Base-by-base conservation (phyloP, 169 alveolate species). In the Neospora caninum region DNA sequence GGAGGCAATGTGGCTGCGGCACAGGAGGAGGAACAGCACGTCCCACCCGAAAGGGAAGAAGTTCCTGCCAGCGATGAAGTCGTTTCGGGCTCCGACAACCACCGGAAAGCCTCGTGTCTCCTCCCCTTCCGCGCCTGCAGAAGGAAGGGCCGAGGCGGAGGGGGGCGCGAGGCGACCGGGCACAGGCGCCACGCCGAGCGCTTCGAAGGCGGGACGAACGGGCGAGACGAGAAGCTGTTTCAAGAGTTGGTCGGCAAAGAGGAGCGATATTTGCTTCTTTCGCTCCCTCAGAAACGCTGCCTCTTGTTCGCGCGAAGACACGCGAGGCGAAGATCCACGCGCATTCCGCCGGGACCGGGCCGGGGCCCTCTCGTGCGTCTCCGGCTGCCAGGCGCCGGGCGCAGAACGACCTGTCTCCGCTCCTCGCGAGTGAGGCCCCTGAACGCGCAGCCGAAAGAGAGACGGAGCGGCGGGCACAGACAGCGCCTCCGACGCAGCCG, bases 11-110 rank as follows among this genome's bases (percentile, higher is more conserved):
- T 58, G 78, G 42, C 36, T 0, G 69, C 95, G 91, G 80, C 22
- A 93, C 54, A 93, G 67, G 41, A 53, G 92, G 58, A 87, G 91
- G 64, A 93, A 91, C 73, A 93, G 89, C 42, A 41, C 69, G 27
- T 93, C 92, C 95, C 95, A 93, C 67, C 95, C 95, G 25, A 93
- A 93, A 31, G 94, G 91, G n/a, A 91, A 91, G 53, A 91, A 91
- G 67, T 73, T 91, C 84, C 94, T 43, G 27, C 86, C 86, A 20
- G 49, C 86, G 18, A 78, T n/a, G 86, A 36, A 78, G 45, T 78
- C 49, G 31, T 25, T 16, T 78, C 86, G 43, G 39, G 49, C 41
- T 10, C 86, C 86, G 27, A n/a, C 39, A 20, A 64, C 73, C 73
- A 64, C 73, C 16, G 73, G 73, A 16, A 64, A 16, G n/a, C 73